Evolutionary conservation across 106 monocot genomes (phyloP).

Genomic region (Dendrobium chrysotoxum): DNA sequence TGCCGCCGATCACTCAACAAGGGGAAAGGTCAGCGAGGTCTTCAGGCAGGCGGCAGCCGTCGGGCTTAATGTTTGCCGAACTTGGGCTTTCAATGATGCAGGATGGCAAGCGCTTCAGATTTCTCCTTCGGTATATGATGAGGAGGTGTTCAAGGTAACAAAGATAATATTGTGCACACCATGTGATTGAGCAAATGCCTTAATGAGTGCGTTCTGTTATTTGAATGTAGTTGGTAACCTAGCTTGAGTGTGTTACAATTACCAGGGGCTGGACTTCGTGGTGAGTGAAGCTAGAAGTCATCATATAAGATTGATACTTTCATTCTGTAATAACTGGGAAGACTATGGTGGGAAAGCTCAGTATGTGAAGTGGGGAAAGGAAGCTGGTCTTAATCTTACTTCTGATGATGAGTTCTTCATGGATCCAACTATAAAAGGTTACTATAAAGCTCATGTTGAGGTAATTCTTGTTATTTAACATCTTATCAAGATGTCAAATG

Average conservation of each 20-base stretch:
- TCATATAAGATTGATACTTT: constrained; percentile 54
- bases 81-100: constrained; percentile 89
- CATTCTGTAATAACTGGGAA: constrained; percentile 73
- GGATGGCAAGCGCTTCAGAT: constrained; percentile 68
- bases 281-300: constrained; percentile 75
- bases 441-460: constrained; percentile 79
- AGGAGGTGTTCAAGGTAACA: constrained; percentile 71
- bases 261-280: constrained; percentile 82
- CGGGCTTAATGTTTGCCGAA: constrained; percentile 70
- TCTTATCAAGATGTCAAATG: neutral
- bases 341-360: constrained; percentile 80
- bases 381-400: constrained; percentile 52
- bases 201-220: neutral
- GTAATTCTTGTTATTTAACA: constrained; percentile 9
- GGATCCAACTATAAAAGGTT: constrained; percentile 50
- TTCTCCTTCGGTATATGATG: constrained; percentile 58
- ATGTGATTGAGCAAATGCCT: constrained; percentile 6
- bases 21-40: constrained; percentile 47
- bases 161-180: neutral
- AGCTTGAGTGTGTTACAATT: neutral
- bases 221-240: neutral
- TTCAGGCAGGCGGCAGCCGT: constrained; percentile 38
- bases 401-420: constrained; percentile 83
- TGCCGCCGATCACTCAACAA: constrained; percentile 40
- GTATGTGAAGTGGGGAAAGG: constrained; percentile 74